A percentile compares a stretch with the other conserved stretches of the same genome.
Evolutionary conservation across 2,329 filamentous ascomycete species (phyloP).

Genomic region (Sclerotinia subarctica): DNA sequence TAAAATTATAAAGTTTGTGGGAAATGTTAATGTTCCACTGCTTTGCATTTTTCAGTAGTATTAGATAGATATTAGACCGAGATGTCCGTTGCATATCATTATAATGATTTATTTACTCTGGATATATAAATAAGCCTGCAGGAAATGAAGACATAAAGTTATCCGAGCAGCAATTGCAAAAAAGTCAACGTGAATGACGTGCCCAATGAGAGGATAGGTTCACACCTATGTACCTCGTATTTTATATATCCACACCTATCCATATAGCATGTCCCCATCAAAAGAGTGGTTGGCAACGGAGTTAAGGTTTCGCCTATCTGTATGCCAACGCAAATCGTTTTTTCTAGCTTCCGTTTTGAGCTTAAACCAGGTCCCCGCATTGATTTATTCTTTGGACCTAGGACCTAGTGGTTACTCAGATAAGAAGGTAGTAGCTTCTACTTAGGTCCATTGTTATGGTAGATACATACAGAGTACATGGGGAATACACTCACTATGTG

Average conservation of each 20-base stretch:
- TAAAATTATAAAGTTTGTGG: too few species aligned
- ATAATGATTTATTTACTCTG: too few species aligned
- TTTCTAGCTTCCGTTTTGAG: slow-evolving; percentile 20
- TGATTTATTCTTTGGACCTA: not conserved
- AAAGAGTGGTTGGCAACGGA: not conserved
- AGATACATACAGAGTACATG: not conserved
- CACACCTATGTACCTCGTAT: not conserved
- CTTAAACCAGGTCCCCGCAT: not conserved
- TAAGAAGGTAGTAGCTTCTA: not conserved
- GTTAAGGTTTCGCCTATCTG: slow-evolving; percentile 15
- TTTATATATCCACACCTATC: not conserved
- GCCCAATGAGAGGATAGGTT: not conserved
- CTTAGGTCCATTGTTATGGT: not conserved
- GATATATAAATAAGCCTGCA: too few species aligned
- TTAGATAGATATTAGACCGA: too few species aligned
- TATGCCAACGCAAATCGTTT: not conserved
- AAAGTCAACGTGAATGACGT: not conserved
- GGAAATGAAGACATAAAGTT: too few species aligned
- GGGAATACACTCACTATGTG: too few species aligned
- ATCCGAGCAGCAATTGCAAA: too few species aligned
- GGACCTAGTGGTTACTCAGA: not conserved
- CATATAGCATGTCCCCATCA: too few species aligned
- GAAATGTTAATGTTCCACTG: not conserved
- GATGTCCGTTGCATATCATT: too few species aligned
- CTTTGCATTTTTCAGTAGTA: not conserved